Evolutionary conservation across 352 stramenopile genomes (phyloP), one percentile per base, ranked within the genome.

Genomic region (Hyaloperonospora brassicae): DNA sequence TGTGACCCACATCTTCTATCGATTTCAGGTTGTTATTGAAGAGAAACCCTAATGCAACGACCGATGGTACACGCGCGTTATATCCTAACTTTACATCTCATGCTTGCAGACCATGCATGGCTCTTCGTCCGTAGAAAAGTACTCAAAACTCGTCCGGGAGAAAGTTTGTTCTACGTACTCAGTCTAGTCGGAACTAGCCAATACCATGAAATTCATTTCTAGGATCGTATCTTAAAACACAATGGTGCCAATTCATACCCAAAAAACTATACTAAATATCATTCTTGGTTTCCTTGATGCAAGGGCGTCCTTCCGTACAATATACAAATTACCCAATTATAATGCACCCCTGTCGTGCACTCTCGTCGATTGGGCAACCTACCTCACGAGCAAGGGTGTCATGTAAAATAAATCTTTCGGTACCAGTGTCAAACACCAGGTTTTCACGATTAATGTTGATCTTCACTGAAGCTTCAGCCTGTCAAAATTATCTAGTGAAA

Each of bases 341-440:
- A 43, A 43, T 22, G 21, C 38, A 23, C 9, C 7, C 13, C 22
- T 43, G 38, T 22, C 40, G 1, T 30, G 4, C n/a, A 8, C 17
- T 46, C 7, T 46, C 17, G 21, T 46, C 40, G 27, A 46, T 46
- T 11, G 30, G 41, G 59, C 49, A 31, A 7, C 27, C 27, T 31
- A 31, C 27, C 27, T 31, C 7, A 31, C 27, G 27, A 31, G 27
- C 27, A n/a, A 66, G 55, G 52, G 59, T 31, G 39, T 41, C 52
- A 30, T 61, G 45, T 5, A 66, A 1, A 5, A 66, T 61, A 43
- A 27, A 66, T 42, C 59, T 47, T 34, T 61, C 52, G 50, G 49
- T 49, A 22, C 53, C 45, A n/a, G 59, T 66, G 25, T 74, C 61
- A 23, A 68, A 50, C 17, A 74, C 31, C 11, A 68, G 23, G 21